Evolutionary conservation across 2,329 filamentous ascomycete species (phyloP).

Genomic region (Ascochyta viciae-villosae): DNA sequence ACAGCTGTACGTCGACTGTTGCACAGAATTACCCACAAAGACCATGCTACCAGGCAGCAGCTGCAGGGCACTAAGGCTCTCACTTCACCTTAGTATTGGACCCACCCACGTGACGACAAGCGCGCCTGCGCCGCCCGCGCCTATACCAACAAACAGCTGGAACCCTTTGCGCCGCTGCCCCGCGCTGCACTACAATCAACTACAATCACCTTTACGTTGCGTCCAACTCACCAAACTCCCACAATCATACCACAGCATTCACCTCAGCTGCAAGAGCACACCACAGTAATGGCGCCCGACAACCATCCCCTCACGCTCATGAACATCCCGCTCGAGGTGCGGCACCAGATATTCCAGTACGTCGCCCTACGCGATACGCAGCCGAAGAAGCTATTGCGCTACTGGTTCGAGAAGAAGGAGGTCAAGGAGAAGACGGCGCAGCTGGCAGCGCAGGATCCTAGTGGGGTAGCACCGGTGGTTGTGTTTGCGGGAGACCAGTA

Average conservation of each 20-base stretch:
- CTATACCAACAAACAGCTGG: not conserved
- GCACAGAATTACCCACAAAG: not conserved
- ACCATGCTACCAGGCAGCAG: constrained; percentile 11
- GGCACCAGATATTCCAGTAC: constrained; percentile 38
- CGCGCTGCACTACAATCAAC: not conserved
- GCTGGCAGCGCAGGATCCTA: constrained; percentile 17
- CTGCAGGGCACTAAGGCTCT: constrained; percentile 1
- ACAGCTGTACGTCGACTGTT: not conserved
- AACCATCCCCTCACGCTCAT: constrained; percentile 18
- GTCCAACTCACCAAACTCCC: not conserved
- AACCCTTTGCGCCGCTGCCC: not conserved
- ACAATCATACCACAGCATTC: not conserved
- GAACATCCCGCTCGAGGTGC: constrained; percentile 42
- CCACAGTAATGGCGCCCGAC: not conserved
- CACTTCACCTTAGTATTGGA: not conserved
- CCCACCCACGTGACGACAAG: constrained; percentile 6
- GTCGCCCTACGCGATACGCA: constrained; percentile 23
- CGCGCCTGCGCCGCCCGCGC: not conserved
- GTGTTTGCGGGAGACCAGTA: constrained; percentile 19
- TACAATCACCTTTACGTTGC: not conserved
- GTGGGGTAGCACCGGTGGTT: constrained; percentile 12
- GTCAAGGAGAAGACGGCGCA: constrained; percentile 26
- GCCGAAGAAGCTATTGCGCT: constrained; percentile 37
- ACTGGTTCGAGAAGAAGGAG: constrained; percentile 48
- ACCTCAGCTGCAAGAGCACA: not conserved